Base-by-base conservation (phyloP, 2,329 filamentous ascomycete genomes). In the Ophiostoma angusticollis region DNA sequence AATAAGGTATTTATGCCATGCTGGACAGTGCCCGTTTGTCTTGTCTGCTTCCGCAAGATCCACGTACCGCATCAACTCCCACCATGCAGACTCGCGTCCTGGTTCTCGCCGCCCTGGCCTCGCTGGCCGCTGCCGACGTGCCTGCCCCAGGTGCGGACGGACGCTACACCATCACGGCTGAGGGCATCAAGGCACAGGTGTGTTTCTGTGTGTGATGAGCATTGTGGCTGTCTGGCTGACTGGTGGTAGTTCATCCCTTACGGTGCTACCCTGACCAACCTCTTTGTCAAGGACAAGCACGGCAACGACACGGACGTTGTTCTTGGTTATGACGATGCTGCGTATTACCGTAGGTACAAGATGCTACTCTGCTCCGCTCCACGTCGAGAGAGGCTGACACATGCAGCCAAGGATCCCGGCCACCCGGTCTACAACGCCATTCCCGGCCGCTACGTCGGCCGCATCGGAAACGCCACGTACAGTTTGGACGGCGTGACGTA, bases 381-480 rank as follows among this genome's bases (percentile, higher is more conserved):
- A 22, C 7, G 11, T 22, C 16, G 6, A 14, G 18, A 23, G 2
- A 22, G 9, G 11, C 8, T 24, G 25, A 22, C 32, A 6, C 18
- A 27, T 22, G 4, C 40, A 64, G 61, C 63, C 41, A 49, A 55
- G 47, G 63, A 67, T 47, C 58, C 62, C 14, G 58, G 64, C 29
- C 74, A 78, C 52, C 73, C 66, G 31, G 72, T 77, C 50, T 71
- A 74, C 55, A 76, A 74, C 52, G 61, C 72, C 54, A 68, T 79
- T 22, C 73, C 73, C 6, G 74, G 72, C 8, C 70, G 74, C 29
- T 78, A 79, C 52, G 74, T 73, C 38, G 78, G 78, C 53, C 68
- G 74, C 40, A 78, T 79, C 54, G 72, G 70, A 54, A 68, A 75
- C 51, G 70, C 61, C 40, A 62, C 58, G 35, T 75, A 74, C 55